These are phyloP conservation scores for Aquilaria agallochum DNA, from an alignment of 441 rosid species.

Conservation along the genomic window DNA sequence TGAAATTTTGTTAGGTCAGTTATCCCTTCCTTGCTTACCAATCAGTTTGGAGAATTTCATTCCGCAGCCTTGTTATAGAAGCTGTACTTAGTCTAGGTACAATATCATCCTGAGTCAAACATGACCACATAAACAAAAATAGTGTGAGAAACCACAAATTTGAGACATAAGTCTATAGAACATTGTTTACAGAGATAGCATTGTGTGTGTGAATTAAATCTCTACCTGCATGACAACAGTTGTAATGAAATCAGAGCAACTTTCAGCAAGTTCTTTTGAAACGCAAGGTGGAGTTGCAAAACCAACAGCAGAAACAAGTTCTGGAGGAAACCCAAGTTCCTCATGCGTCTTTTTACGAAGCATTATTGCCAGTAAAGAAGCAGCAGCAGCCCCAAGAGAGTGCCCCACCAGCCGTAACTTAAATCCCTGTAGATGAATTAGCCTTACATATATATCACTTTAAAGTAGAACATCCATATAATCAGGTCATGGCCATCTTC, in stretches of 20 bases:
- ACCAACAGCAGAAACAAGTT: constrained; percentile 70
- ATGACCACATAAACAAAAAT: constrained; percentile 5
- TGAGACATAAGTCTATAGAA: neutral
- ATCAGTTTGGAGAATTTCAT: constrained; percentile 75
- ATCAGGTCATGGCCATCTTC: neutral
- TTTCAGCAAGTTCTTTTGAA: constrained; percentile 70
- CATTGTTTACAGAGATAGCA: constrained; percentile 4
- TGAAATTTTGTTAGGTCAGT: too few relatives aligned
- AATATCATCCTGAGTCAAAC: constrained; percentile 58
- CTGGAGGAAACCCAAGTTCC: constrained; percentile 70
- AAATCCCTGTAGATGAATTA: constrained; percentile 45
- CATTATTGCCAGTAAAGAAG: constrained; percentile 76
- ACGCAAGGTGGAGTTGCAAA: constrained; percentile 87
- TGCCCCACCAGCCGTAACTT: constrained; percentile 84
- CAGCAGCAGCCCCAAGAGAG: constrained; percentile 84
- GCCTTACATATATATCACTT: constrained; percentile 2
- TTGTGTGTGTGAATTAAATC: too few relatives aligned
- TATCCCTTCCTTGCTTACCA: constrained; percentile 33
- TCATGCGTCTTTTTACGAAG: constrained; percentile 49
- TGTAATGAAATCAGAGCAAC: constrained; percentile 68
- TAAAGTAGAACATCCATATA: neutral
- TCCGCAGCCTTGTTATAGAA: constrained; percentile 61
- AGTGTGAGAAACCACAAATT: neutral
- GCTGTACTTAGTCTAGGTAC: constrained; percentile 70
- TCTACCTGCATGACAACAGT: constrained; percentile 83